These are phyloP conservation scores for Catharanthus roseus DNA, from an alignment of 257 asterid species.

Conservation along the genomic window DNA sequence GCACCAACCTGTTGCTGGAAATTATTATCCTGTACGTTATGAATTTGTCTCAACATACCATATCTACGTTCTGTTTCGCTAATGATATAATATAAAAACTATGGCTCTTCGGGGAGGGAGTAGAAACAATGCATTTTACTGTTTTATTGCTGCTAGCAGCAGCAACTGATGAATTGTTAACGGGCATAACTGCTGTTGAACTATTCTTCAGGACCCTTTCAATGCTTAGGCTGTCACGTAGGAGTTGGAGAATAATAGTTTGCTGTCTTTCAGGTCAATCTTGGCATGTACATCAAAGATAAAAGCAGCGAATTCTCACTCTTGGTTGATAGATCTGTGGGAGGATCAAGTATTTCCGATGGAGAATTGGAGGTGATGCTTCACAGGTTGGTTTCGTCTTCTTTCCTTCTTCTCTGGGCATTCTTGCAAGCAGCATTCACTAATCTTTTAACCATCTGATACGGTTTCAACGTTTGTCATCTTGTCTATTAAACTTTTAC, in stretches of 20 bases:
- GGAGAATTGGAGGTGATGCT: slow-evolving; percentile 93
- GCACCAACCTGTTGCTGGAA: slow-evolving; percentile 88
- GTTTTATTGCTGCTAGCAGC: background rate
- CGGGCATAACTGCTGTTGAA: background rate
- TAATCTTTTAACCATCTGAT: background rate
- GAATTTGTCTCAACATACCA: background rate
- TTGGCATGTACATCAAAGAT: slow-evolving; percentile 81
- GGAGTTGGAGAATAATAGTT: background rate
- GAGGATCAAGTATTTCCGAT: slow-evolving; percentile 82
- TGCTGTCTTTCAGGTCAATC: slow-evolving; percentile 59
- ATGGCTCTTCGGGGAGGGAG: background rate
- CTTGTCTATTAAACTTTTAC: slow-evolving; percentile 18
- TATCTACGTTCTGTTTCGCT: background rate
- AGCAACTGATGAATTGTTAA: no score
- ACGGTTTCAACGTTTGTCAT: background rate
- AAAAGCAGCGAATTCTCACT: slow-evolving; percentile 65
- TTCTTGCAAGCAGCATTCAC: background rate
- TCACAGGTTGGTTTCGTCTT: slow-evolving; percentile 53
- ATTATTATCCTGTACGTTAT: slow-evolving; percentile 83
- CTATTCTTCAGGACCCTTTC: background rate
- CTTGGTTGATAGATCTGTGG: slow-evolving; percentile 92
- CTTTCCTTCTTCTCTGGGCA: background rate
- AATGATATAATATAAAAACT: background rate
- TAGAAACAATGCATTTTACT: background rate
- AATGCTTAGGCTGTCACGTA: background rate